Percentiles rank a stretch among this genome's conserved stretches.
Conservation (phyloP, 306 rosid genomes). For the Cucumis sativus region Cucumber_9930_V3 NC_026656.2:15118501-15119000, state of each 20-base stretch:
- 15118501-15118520: background rate
- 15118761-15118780: background rate
- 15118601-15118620: too few relatives aligned
- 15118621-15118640: too few relatives aligned
- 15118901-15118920: conserved; percentile 8
- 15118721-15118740: too few relatives aligned
- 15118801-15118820: background rate
- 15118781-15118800: too few relatives aligned
- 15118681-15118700: background rate
- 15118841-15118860: background rate
- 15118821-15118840: background rate
- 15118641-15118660: too few relatives aligned
- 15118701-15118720: background rate
- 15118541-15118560: background rate
- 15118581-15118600: too few relatives aligned
- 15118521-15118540: background rate
- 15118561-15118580: background rate
- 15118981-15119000: conserved; percentile 76
- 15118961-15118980: conserved; percentile 72
- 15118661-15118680: background rate
- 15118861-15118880: background rate
- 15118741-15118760: background rate
- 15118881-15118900: conserved; percentile 15
- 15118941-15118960: conserved; percentile 52
- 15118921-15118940: conserved; percentile 40